Evolutionary conservation across 495 filamentous ascomycete genomes (phyloP).

Genomic region (Talaromyces adpressus): DNA sequence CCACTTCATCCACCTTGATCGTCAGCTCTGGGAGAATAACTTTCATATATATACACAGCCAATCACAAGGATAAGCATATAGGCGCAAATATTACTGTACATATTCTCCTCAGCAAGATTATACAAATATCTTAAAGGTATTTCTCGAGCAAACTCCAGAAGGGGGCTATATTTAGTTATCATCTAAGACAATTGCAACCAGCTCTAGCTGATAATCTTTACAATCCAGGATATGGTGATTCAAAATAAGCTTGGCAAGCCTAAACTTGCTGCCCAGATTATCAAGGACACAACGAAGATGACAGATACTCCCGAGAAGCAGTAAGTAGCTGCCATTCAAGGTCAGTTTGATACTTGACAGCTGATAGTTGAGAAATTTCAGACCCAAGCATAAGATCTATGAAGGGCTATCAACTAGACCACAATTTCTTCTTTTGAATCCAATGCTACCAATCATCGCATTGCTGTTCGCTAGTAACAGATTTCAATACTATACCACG

Average conservation of each 20-base stretch:
- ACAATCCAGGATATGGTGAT: conserved; percentile 12
- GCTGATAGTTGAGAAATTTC: neutral
- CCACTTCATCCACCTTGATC: neutral
- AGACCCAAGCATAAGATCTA: conserved; percentile 14
- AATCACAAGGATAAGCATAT: neutral
- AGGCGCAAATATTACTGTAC: neutral
- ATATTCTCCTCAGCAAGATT: neutral
- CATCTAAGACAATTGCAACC: neutral
- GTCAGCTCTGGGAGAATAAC: conserved; percentile 1
- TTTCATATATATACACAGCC: neutral
- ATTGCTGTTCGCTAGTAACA: conserved; percentile 3
- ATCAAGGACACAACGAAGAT: conserved; percentile 14
- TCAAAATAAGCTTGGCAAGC: conserved; percentile 12
- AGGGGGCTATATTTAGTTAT: conserved; percentile 6
- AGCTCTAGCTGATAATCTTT: neutral
- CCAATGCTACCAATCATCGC: conserved; percentile 5
- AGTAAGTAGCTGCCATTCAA: conserved; percentile 4
- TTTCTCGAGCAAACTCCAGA: conserved; percentile 7
- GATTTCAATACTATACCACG: conserved; percentile 11
- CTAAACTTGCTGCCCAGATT: conserved; percentile 13
- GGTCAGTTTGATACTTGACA: neutral
- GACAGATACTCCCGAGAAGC: conserved; percentile 10
- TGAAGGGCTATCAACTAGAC: conserved; percentile 8
- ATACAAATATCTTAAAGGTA: conserved; percentile 9
- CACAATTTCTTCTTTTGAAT: conserved; percentile 9